Conservation (phyloP, 257 asterid species). For the Handroanthus guayacan region DNA sequence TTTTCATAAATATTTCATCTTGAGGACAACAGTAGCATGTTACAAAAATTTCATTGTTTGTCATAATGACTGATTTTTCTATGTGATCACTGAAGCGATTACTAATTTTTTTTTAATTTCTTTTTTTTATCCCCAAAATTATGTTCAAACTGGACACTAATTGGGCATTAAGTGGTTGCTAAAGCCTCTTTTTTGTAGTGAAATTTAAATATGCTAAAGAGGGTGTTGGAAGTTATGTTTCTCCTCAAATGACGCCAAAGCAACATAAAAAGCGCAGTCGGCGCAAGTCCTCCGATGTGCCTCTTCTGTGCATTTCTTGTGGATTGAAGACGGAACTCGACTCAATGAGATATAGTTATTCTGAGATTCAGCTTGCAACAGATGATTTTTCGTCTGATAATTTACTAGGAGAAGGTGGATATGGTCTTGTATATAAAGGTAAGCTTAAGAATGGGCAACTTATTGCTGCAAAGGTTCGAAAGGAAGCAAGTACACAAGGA, state of each 20-base stretch:
- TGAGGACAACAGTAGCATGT: no score
- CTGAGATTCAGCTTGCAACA: slow-evolving; percentile 82
- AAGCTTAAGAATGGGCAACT: slow-evolving; percentile 70
- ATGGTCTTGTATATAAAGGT: slow-evolving; percentile 82
- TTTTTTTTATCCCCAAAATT: no score
- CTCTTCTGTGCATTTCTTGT: slow-evolving; percentile 75
- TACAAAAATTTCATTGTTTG: no score
- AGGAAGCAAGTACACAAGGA: slow-evolving; percentile 82
- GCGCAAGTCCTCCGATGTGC: slow-evolving; percentile 55
- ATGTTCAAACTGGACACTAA: no score
- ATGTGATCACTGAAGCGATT: no score
- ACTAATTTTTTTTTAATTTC: no score
- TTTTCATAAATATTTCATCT: no score
- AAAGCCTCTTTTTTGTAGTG: no score
- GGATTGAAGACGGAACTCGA: slow-evolving; percentile 70
- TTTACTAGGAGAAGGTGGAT: slow-evolving; percentile 89
- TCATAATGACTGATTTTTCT: no score
- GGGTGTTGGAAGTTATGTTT: slow-evolving; percentile 32
- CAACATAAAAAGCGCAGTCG: slow-evolving; percentile 47
- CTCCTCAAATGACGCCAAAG: slow-evolving; percentile 38
- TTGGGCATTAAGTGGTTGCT: no score
- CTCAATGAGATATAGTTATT: slow-evolving; percentile 63
- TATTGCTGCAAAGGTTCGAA: slow-evolving; percentile 85
- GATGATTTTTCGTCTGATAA: slow-evolving; percentile 63
- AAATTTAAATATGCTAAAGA: slow-evolving; percentile 28